Conservation (phyloP, 441 rosid species). For the Oxalis stricta region DNA sequence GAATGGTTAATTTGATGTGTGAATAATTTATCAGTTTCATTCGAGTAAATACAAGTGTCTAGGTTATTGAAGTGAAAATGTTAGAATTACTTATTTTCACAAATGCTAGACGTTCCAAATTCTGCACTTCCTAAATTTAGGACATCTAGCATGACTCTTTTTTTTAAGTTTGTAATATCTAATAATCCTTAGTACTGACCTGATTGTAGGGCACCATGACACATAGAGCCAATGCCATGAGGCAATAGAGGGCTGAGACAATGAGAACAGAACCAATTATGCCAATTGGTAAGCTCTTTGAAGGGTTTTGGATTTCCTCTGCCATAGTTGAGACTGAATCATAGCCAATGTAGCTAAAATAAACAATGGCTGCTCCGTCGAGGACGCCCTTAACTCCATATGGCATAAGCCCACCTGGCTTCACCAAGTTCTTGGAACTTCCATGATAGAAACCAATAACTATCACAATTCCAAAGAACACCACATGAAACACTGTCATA, state of each 20-base stretch:
- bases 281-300: constrained; percentile 62
- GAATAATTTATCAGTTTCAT: too few relatives aligned
- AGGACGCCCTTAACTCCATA: constrained; percentile 60
- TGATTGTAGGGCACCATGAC: constrained; percentile 60
- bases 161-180: not conserved
- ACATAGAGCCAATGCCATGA: constrained; percentile 73
- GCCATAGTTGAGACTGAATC: constrained; percentile 92
- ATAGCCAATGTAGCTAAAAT: constrained; percentile 83
- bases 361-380: constrained; percentile 74
- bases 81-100: too few relatives aligned
- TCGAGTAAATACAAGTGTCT: too few relatives aligned
- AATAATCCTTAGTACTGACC: constrained; percentile 24
- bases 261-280: constrained; percentile 70
- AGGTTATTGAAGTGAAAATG: too few relatives aligned
- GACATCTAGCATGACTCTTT: too few relatives aligned
- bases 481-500: constrained; percentile 70
- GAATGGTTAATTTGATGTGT: not conserved
- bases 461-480: constrained; percentile 78
- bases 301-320: constrained; percentile 81
- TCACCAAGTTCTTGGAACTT: constrained; percentile 37
- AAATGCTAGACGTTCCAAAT: too few relatives aligned
- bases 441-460: constrained; percentile 55
- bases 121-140: too few relatives aligned
- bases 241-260: constrained; percentile 62
- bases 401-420: constrained; percentile 72